These are phyloP conservation scores for Drechslerella dactyloides DNA, from an alignment of 2,329 filamentous ascomycete genomes.

Conservation along the genomic window DNA sequence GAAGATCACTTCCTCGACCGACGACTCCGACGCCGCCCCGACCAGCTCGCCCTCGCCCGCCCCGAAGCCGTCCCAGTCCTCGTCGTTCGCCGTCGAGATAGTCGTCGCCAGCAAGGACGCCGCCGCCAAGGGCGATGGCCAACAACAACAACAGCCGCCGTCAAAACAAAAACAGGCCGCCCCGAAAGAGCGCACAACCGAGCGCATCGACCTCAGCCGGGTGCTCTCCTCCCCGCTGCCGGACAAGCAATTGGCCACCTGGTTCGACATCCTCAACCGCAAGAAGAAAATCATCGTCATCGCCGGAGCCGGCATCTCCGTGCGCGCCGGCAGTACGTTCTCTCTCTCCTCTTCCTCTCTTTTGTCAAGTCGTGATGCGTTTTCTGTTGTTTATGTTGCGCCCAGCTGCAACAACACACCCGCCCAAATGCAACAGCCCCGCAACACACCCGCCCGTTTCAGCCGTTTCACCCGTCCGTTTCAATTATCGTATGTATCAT, in stretches of 20 bases:
- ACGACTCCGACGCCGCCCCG: too few species aligned
- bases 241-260: constrained; percentile 68
- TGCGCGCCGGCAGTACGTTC: constrained; percentile 83
- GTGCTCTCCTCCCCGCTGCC: constrained; percentile 62
- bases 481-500: constrained; percentile 1
- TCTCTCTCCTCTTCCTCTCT: constrained; percentile 46
- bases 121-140: constrained; percentile 24
- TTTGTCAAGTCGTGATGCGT: constrained; percentile 21
- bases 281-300: constrained; percentile 97
- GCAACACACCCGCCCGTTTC: constrained; percentile 24
- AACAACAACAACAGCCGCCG: constrained; percentile 35
- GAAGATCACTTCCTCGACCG: constrained; percentile 62
- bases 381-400: constrained; percentile 48
- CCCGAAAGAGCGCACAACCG: constrained; percentile 67
- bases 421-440: constrained; percentile 24
- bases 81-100: constrained; percentile 44
- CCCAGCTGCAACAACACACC: constrained; percentile 24
- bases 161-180: constrained; percentile 37
- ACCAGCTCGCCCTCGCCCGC: constrained; percentile 1
- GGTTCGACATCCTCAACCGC: constrained; percentile 77
- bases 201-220: constrained; percentile 72
- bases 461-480: neutral
- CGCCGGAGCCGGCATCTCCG: constrained; percentile 94
- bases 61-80: constrained; percentile 21
- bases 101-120: constrained; percentile 29